Base-by-base conservation (phyloP, 306 rosid genomes). In the Medicago arabica region DNA sequence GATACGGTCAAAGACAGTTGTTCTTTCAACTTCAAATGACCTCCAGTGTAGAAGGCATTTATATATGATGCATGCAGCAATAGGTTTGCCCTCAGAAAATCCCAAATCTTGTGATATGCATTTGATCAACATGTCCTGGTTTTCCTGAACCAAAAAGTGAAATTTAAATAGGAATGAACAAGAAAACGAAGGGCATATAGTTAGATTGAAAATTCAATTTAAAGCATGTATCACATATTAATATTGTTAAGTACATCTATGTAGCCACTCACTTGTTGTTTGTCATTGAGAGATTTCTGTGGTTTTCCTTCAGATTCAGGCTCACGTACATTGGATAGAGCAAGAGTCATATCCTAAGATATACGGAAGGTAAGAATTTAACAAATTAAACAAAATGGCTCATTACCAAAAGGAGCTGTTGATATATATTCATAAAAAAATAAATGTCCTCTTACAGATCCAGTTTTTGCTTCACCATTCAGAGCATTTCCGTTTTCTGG, bases 41-140 rank as follows among this genome's bases (percentile, higher is more conserved):
- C 99, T 87, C 99, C 99, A 96, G 75, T 96, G 98, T 81, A 92
- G 97, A 86, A 96, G 99, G 79, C 99, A 92, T 90, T 92, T 96
- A 80, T 92, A 96, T 83, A 92, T 85, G 79, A 96, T 85, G 82
- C 97, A 89, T 54, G 99, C 99, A 77, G 99, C 98, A 75, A 90
- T 63, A 64, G 99, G 99, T 81, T 89, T 96, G 53, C 96, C 97
- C 76, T 91, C 96, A 50, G 95, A 88, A 83, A 96, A 96, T 82
- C 99, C 99, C 89, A 96, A 85, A 90, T 96, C 97, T 79, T 92
- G 96, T 68, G 99, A 76, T 85, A 92, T 88, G 69, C 97, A 88
- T 75, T 85, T 92, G 81, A 96, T 85, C 81, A 96, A 83, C 72
- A 96, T 74, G 57, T 96, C 99, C 81, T 96, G 99, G 89, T 96